Evolutionary conservation across 2,329 filamentous ascomycete species (phyloP).

Genomic region (Fusarium drepaniforme): DNA sequence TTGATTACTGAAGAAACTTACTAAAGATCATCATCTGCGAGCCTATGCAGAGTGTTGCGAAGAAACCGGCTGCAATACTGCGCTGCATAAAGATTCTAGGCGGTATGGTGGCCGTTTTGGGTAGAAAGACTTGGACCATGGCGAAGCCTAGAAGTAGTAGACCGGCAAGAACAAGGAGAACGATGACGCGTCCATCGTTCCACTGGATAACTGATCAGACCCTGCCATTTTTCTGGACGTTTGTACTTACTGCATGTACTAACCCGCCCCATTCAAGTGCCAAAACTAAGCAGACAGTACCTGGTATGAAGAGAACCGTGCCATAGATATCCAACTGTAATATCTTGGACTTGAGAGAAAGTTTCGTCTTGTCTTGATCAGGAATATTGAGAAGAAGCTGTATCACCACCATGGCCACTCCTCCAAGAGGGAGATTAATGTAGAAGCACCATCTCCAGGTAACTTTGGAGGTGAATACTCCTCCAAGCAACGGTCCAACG

Average conservation of each 20-base stretch:
- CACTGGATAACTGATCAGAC: conserved; percentile 45
- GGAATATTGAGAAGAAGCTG: conserved; percentile 36
- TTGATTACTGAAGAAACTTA: too few relatives aligned
- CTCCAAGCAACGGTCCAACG: conserved; percentile 43
- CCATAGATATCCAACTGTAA: conserved; percentile 65
- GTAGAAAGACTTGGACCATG: conserved; percentile 49
- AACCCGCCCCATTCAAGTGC: conserved; percentile 61
- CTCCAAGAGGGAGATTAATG: conserved; percentile 51
- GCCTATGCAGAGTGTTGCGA: conserved; percentile 39
- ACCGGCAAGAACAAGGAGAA: conserved; percentile 54
- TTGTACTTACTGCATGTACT: conserved; percentile 44
- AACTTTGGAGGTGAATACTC: conserved; percentile 42
- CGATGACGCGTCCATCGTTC: conserved; percentile 57
- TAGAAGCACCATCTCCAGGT: conserved; percentile 54
- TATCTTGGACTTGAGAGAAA: conserved; percentile 53
- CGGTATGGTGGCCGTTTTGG: conserved; percentile 54
- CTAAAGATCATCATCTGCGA: conserved; percentile 43
- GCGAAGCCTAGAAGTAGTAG: conserved; percentile 58
- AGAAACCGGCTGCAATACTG: conserved; percentile 52
- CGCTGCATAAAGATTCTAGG: conserved; percentile 56
- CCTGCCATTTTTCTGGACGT: too few relatives aligned
- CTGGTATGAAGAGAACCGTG: conserved; percentile 66
- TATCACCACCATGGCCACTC: conserved; percentile 44
- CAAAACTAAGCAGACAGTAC: conserved; percentile 58
- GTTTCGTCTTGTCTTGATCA: conserved; percentile 28